Conservation (phyloP, 345 rosid genomes). For the Hibiscus mutabilis region DNA sequence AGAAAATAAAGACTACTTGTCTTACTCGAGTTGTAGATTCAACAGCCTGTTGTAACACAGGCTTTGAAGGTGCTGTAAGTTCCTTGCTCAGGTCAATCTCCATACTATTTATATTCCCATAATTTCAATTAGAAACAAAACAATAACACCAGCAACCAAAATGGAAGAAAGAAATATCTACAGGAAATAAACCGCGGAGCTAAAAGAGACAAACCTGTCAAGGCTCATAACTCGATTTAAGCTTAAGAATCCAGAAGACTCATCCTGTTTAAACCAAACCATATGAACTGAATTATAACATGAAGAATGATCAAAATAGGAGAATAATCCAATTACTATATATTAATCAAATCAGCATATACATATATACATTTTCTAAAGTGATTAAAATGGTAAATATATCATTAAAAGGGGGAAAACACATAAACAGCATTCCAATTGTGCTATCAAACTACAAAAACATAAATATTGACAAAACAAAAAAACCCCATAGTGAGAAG, state of each 20-base stretch:
- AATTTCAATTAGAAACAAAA: conserved; percentile 3
- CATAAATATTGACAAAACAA: not conserved
- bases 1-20: conserved; percentile 7
- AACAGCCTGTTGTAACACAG: conserved; percentile 21
- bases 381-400: not conserved
- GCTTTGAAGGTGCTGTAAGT: conserved; percentile 47
- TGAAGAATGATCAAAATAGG: not conserved
- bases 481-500: not conserved
- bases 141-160: not conserved
- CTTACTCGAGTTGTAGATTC: conserved; percentile 36
- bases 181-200: not conserved
- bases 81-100: conserved; percentile 86
- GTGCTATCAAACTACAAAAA: not conserved
- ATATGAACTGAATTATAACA: not conserved
- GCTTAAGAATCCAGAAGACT: conserved; percentile 79
- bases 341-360: not conserved
- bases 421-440: not conserved
- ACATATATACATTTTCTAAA: not conserved
- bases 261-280: conserved; percentile 45
- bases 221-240: conserved; percentile 81
- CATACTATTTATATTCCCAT: conserved; percentile 33
- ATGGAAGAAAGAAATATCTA: not conserved
- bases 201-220: conserved; percentile 52
- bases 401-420: too few species aligned
- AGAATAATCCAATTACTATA: not conserved